phyloP scores from a whole-genome alignment of 345 rosid species.

The Draba incana region DNA sequence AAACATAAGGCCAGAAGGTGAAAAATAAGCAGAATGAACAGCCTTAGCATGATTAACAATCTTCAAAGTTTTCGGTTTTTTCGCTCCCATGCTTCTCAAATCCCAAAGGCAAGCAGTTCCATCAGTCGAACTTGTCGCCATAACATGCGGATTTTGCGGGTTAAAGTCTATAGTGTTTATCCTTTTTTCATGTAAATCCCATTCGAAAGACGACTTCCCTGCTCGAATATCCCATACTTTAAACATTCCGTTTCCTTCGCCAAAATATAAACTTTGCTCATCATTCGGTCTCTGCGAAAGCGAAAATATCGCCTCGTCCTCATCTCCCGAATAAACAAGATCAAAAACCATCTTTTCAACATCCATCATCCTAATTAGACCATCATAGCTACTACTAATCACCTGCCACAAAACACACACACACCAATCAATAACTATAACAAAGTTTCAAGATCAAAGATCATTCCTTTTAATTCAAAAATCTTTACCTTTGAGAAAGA shows the following conservation, averaged over 20 bases:
- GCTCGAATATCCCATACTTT: constrained; percentile 64
- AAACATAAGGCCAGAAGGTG: constrained; percentile 74
- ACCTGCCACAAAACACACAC: constrained; percentile 49
- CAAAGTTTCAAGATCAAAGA: neutral
- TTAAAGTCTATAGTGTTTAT: constrained; percentile 82
- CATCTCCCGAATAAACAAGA: constrained; percentile 54
- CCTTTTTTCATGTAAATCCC: constrained; percentile 68
- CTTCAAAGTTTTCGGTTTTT: constrained; percentile 47
- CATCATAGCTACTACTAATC: constrained; percentile 71
- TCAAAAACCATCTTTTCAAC: constrained; percentile 74
- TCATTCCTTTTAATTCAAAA: neutral
- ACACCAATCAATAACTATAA: neutral
- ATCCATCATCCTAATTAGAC: constrained; percentile 73
- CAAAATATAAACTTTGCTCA: constrained; percentile 56
- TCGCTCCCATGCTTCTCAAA: constrained; percentile 54
- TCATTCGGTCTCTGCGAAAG: constrained; percentile 65
- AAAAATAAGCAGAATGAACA: constrained; percentile 86
- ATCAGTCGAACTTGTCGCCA: constrained; percentile 86
- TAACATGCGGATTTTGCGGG: constrained; percentile 55
- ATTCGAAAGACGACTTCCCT: constrained; percentile 48
- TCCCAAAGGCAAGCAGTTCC: constrained; percentile 88
- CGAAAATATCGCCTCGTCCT: constrained; percentile 59
- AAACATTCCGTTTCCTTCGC: constrained; percentile 62
- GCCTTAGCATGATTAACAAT: constrained; percentile 54
- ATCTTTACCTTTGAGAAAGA: constrained; percentile 62